Percentiles rank a stretch among this genome's conserved stretches.
phyloP scores from a whole-genome alignment of 495 filamentous ascomycete genomes.

The Hapsidospora chrysogenum region DNA sequence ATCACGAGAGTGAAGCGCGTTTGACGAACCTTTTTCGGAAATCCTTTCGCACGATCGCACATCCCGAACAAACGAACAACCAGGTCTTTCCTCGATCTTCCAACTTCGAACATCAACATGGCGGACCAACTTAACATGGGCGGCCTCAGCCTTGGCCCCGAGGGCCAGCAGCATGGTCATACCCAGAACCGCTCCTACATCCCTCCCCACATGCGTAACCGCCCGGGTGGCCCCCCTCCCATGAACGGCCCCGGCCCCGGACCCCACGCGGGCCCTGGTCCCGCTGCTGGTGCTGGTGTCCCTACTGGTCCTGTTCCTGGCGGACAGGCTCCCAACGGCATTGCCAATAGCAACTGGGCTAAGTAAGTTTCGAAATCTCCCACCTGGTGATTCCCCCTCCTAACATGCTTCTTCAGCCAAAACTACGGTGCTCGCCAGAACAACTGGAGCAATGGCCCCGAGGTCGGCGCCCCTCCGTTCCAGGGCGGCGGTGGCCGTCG shows the following conservation, averaged over 20 bases:
- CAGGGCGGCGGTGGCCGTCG: constrained; percentile 45
- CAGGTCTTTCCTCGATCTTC: constrained; percentile 1
- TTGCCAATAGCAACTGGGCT: constrained; percentile 49
- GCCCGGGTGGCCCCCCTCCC: constrained; percentile 12
- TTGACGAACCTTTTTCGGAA: background rate
- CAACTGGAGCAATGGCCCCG: constrained; percentile 8
- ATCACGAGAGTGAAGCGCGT: background rate
- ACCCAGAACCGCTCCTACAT: constrained; percentile 61
- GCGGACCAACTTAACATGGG: constrained; percentile 91
- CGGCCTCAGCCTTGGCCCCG: constrained; percentile 56
- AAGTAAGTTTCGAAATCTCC: constrained; percentile 25
- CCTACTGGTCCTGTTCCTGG: constrained; percentile 17
- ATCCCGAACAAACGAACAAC: constrained; percentile 1
- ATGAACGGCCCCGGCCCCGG: constrained; percentile 15
- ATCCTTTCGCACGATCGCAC: background rate
- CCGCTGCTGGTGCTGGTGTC: too few species aligned
- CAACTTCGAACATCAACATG: constrained; percentile 44
- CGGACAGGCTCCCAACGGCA: constrained; percentile 17
- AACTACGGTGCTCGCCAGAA: constrained; percentile 21
- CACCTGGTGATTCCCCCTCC: background rate
- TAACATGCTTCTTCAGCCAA: constrained; percentile 6
- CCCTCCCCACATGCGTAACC: constrained; percentile 76
- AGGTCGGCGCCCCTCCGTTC: constrained; percentile 2
- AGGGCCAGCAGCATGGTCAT: constrained; percentile 44
- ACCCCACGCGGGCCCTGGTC: constrained; percentile 11